These are phyloP conservation scores for Zygoascus tannicola DNA, from an alignment of 805 yeast genomes.

Conservation along the genomic window DNA sequence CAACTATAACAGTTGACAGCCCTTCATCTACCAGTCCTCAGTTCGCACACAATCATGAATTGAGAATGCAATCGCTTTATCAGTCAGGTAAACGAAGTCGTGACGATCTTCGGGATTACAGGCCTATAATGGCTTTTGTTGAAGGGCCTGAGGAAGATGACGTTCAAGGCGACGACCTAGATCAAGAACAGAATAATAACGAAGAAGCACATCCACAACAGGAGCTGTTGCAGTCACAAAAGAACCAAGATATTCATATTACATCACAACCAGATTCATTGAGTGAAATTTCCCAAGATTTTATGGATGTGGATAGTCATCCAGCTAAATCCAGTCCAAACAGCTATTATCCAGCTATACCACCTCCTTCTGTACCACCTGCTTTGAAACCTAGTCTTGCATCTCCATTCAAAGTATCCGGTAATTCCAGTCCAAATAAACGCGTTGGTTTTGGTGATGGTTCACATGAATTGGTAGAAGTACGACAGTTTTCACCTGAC, in stretches of 20 bases:
- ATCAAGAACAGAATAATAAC: neutral
- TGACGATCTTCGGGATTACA: neutral
- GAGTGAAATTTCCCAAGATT: neutral
- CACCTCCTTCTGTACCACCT: neutral
- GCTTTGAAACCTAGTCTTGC: neutral
- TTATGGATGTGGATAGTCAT: too few relatives aligned
- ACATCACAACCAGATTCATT: neutral
- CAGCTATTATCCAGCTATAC: neutral
- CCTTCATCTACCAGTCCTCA: neutral
- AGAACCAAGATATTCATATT: neutral
- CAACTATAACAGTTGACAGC: neutral
- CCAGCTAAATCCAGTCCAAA: neutral
- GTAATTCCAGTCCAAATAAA: neutral
- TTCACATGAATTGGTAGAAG: neutral
- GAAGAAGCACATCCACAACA: neutral
- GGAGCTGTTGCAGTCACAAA: neutral
- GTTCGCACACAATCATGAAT: neutral
- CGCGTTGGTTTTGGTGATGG: neutral
- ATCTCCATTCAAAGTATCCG: neutral
- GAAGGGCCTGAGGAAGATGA: neutral
- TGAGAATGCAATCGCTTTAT: neutral
- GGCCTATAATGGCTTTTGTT: neutral
- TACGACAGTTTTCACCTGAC: neutral
- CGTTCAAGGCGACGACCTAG: neutral
- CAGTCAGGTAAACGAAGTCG: neutral